phyloP scores from a whole-genome alignment of 2,329 filamentous ascomycete species.

The Fusarium tuaranense region DNA sequence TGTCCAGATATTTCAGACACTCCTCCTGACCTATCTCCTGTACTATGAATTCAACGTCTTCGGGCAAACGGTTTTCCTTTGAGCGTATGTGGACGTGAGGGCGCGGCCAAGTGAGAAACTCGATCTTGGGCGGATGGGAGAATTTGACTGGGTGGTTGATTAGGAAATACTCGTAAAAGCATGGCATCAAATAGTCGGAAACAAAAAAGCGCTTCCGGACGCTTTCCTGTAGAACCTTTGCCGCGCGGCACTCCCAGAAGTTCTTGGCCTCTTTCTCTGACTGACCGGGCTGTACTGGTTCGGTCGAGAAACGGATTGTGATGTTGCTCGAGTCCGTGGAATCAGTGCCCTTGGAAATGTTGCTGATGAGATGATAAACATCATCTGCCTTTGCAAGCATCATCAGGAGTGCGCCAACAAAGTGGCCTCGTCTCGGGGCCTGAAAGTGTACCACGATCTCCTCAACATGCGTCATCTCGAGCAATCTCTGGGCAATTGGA shows the following conservation, averaged over 20 bases:
- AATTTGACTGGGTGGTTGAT: not conserved
- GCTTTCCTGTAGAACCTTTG: not conserved
- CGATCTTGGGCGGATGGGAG: not conserved
- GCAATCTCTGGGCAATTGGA: not conserved
- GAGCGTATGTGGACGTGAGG: not conserved
- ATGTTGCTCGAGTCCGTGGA: not conserved
- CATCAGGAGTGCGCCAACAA: conserved; percentile 16
- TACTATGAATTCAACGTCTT: not conserved
- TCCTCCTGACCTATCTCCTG: no score
- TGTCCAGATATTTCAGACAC: not conserved
- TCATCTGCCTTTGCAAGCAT: conserved; percentile 27
- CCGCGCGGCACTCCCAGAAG: conserved; percentile 26
- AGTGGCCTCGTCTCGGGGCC: conserved; percentile 18
- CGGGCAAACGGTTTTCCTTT: not conserved
- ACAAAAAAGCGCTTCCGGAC: not conserved
- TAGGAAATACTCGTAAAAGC: conserved; percentile 30
- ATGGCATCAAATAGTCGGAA: not conserved
- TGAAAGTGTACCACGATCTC: not conserved
- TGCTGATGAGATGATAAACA: not conserved
- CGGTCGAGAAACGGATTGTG: conserved; percentile 15
- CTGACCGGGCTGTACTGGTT: conserved; percentile 5
- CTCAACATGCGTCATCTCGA: not conserved
- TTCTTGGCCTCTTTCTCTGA: conserved; percentile 17
- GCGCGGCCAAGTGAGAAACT: not conserved
- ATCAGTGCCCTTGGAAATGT: not conserved